Evolutionary conservation across 108 stramenopile genomes (phyloP).

Genomic region (Pseudonitzschia multiseries): DNA sequence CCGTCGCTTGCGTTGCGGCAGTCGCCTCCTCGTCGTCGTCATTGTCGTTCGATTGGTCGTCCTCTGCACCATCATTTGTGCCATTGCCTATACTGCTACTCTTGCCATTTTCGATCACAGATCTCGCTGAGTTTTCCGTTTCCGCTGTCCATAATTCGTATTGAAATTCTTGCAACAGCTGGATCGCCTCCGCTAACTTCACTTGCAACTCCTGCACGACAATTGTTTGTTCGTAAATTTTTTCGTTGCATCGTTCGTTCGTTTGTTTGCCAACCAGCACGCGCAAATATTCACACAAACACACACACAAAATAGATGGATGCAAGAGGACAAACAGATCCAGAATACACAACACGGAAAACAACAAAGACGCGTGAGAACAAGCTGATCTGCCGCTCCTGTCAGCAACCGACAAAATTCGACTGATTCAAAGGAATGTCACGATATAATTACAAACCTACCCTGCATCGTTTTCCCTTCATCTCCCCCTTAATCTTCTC

Average conservation of each 20-base stretch:
- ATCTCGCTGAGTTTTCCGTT: background rate
- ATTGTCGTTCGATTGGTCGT: slow-evolving; percentile 1
- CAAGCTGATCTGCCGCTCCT: no score
- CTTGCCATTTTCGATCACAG: slow-evolving; percentile 7
- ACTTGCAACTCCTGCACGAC: slow-evolving; percentile 41
- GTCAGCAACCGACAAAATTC: no score
- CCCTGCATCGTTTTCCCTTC: slow-evolving; percentile 45
- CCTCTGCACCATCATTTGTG: background rate
- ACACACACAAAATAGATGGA: background rate
- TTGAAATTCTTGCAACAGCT: slow-evolving; percentile 39
- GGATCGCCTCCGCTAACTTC: slow-evolving; percentile 37
- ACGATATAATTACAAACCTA: slow-evolving; percentile 27
- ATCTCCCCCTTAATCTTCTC: slow-evolving; percentile 51
- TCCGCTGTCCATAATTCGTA: slow-evolving; percentile 45
- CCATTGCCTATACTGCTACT: background rate
- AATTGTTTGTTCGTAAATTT: background rate
- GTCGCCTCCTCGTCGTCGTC: slow-evolving; percentile 2
- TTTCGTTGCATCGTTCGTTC: background rate
- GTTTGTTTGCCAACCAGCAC: background rate
- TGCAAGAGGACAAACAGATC: background rate
- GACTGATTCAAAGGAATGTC: background rate
- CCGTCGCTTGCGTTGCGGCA: slow-evolving; percentile 15
- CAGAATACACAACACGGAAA: background rate
- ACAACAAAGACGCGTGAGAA: no score
- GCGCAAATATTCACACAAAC: background rate